These are phyloP conservation scores for Sporisorium sorghi DNA, from an alignment of 1,284 basidiomycete genomes.

Conservation along the genomic window DNA sequence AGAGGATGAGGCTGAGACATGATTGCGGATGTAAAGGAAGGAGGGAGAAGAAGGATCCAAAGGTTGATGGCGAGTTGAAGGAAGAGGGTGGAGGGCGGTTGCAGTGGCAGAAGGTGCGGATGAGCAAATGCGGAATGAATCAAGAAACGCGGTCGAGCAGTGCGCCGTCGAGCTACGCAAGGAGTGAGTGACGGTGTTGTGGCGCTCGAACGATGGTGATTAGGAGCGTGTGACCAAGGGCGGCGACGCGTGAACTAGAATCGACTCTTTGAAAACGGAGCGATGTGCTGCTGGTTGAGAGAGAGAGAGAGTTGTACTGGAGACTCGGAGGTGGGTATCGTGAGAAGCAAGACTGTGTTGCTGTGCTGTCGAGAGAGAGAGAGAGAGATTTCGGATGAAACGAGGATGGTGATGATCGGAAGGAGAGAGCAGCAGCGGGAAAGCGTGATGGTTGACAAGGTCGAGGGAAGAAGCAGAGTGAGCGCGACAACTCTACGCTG, in stretches of 20 bases:
- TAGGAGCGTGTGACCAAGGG: background rate
- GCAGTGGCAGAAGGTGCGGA: background rate
- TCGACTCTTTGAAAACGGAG: background rate
- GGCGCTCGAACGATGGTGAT: background rate
- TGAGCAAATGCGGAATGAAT: background rate
- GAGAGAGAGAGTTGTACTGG: background rate
- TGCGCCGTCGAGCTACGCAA: slow-evolving; percentile 1
- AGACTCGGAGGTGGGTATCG: background rate
- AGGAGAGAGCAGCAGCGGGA: background rate
- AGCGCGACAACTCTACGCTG: background rate
- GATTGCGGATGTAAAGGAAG: slow-evolving; percentile 9
- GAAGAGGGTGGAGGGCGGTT: background rate
- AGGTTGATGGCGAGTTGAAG: slow-evolving; percentile 1
- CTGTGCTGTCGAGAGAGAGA: no score
- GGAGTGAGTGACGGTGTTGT: background rate
- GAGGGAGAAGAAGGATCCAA: slow-evolving; percentile 1
- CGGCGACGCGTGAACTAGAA: background rate
- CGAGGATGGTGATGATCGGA: background rate
- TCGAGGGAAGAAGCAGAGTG: background rate
- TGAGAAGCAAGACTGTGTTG: background rate
- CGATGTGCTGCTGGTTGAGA: background rate
- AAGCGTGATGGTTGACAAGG: background rate
- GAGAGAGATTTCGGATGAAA: background rate
- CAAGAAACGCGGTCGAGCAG: background rate
- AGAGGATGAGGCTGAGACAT: slow-evolving; percentile 48